Conservation (phyloP, 305 asterid species). For the Fraxinus floribunda region DNA sequence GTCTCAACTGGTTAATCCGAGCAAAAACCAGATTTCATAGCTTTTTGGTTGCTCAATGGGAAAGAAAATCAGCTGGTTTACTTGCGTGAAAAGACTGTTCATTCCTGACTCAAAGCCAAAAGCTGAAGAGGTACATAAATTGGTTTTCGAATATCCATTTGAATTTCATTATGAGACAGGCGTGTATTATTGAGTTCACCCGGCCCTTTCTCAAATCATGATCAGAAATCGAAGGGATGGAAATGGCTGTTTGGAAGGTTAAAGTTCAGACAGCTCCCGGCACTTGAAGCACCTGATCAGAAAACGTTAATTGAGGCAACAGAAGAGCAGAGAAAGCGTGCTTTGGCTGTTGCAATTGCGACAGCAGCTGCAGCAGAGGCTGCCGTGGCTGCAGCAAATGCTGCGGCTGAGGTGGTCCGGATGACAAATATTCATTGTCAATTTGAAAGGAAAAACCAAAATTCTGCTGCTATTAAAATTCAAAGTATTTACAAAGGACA, state of each 20-base stretch:
- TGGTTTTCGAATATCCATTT: not conserved
- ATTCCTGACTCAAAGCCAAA: conserved; percentile 54
- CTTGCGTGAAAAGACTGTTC: conserved; percentile 68
- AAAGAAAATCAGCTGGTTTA: conserved; percentile 69
- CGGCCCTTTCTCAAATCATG: not conserved
- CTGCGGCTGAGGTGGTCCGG: conserved; percentile 84
- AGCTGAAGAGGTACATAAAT: conserved; percentile 46
- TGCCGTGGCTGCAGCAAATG: conserved; percentile 87
- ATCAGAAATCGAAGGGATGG: conserved; percentile 59
- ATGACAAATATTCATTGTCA: conserved; percentile 46
- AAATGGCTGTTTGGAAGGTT: conserved; percentile 55
- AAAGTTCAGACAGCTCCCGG: conserved; percentile 48
- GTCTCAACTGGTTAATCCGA: not conserved
- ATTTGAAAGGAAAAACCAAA: conserved; percentile 24
- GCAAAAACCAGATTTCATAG: not conserved
- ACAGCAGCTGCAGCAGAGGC: conserved; percentile 93
- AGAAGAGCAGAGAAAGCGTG: conserved; percentile 66
- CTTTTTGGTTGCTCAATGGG: conserved; percentile 46
- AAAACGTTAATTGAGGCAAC: conserved; percentile 53
- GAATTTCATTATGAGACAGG: not conserved
- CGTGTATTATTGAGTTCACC: conserved; percentile 5
- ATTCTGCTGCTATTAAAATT: conserved; percentile 53
- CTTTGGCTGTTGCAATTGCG: conserved; percentile 76
- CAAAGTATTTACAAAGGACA: conserved; percentile 69
- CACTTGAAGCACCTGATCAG: conserved; percentile 49